Evolutionary conservation across 1,284 basidiomycete genomes (phyloP).

Genomic region (Vanrija humicola): DNA sequence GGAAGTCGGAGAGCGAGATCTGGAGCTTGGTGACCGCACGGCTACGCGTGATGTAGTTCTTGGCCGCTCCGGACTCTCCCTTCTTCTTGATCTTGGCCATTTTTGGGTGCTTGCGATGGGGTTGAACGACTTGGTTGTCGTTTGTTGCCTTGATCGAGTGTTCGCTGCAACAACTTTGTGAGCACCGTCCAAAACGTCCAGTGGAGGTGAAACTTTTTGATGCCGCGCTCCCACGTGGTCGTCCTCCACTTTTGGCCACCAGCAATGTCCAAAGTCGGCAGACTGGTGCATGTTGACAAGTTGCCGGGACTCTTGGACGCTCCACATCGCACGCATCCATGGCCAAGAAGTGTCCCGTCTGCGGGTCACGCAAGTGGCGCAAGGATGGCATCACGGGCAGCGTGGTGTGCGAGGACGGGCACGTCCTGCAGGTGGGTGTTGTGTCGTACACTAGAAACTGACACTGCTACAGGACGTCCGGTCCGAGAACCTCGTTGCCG

Average conservation of each 20-base stretch:
- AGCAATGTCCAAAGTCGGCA: too few relatives aligned
- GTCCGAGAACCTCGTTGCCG: conserved; percentile 38
- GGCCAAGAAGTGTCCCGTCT: conserved; percentile 40
- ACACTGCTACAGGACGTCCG: conserved; percentile 35
- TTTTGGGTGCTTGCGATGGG: neutral
- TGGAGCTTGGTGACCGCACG: conserved; percentile 89
- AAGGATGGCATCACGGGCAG: conserved; percentile 38
- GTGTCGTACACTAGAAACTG: too few relatives aligned
- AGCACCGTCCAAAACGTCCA: too few relatives aligned
- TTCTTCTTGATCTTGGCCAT: conserved; percentile 89
- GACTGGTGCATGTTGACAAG: neutral
- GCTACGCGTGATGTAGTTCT: conserved; percentile 90
- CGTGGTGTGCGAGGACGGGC: conserved; percentile 47
- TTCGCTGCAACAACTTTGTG: too few relatives aligned
- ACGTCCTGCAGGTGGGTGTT: conserved; percentile 40
- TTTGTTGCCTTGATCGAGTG: too few relatives aligned
- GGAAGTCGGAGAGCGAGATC: conserved; percentile 94
- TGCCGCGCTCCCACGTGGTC: conserved; percentile 15
- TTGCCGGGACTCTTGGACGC: neutral
- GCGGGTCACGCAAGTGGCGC: conserved; percentile 45
- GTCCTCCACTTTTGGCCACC: conserved; percentile 8
- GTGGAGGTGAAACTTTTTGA: conserved; percentile 13
- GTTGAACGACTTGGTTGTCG: too few relatives aligned
- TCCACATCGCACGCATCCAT: conserved; percentile 14
- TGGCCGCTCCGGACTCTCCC: conserved; percentile 89